Conservation (phyloP, 75 land plant genomes). For the Pinus tabuliformis region DNA sequence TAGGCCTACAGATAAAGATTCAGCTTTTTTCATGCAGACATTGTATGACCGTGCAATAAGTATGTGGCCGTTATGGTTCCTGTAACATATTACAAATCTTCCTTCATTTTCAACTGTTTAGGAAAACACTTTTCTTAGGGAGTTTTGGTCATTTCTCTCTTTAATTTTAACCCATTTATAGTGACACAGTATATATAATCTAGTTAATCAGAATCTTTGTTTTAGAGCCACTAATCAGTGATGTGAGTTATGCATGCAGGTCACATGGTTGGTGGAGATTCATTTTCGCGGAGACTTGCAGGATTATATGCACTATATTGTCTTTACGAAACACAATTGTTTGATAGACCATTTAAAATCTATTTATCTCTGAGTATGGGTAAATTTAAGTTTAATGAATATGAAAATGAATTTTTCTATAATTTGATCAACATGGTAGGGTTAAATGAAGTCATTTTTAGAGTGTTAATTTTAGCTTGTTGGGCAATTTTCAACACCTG, state of each 20-base stretch:
- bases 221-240: not conserved
- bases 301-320: conserved; percentile 88
- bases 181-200: not conserved
- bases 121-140: not conserved
- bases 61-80: conserved; percentile 15
- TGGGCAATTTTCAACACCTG: not conserved
- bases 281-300: conserved; percentile 70
- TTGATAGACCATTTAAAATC: conserved; percentile 60
- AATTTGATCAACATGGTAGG: not conserved
- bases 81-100: not conserved
- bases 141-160: not conserved
- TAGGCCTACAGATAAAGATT: conserved; percentile 39
- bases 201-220: not conserved
- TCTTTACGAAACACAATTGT: conserved; percentile 87
- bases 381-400: not conserved
- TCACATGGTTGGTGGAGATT: conserved; percentile 31
- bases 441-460: not conserved
- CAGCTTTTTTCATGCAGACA: conserved; percentile 74
- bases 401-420: not conserved
- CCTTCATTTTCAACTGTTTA: not conserved
- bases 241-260: conserved; percentile 31
- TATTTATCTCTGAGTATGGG: conserved; percentile 75
- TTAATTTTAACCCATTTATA: not conserved
- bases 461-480: not conserved
- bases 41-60: conserved; percentile 67